Percentiles rank a stretch among this genome's conserved stretches.
phyloP scores from a whole-genome alignment of 1,284 basidiomycete species.

The Ustilago hordei region DNA sequence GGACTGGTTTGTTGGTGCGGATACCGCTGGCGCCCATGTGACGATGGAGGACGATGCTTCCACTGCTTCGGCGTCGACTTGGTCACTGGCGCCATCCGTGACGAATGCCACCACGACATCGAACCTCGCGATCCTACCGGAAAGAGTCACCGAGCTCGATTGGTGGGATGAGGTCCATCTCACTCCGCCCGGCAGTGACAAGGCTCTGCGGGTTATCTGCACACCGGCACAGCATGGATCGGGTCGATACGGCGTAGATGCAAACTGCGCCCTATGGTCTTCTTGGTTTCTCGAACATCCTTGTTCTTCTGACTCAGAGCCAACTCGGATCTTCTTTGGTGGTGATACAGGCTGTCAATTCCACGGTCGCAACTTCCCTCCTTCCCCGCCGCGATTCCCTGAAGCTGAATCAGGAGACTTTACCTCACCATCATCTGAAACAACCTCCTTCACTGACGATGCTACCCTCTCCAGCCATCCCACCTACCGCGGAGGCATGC shows the following conservation, averaged over 20 bases:
- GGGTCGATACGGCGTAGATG: conserved; percentile 57
- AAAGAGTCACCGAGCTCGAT: conserved; percentile 60
- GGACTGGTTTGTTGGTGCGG: conserved; percentile 53
- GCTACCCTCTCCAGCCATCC: conserved; percentile 6
- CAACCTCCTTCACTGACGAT: conserved; percentile 10
- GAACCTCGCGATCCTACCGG: conserved; percentile 41
- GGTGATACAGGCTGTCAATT: conserved; percentile 67
- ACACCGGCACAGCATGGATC: conserved; percentile 68
- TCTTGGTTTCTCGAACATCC: conserved; percentile 60
- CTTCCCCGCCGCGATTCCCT: conserved; percentile 20
- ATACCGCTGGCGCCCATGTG: not conserved
- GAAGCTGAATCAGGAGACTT: conserved; percentile 11
- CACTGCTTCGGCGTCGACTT: conserved; percentile 12
- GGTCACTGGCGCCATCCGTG: conserved; percentile 21
- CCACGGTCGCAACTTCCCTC: conserved; percentile 46
- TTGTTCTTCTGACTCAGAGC: not conserved
- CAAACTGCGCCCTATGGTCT: conserved; percentile 58
- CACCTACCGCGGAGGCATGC: conserved; percentile 31
- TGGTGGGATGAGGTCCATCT: conserved; percentile 65
- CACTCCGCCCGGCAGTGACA: conserved; percentile 1
- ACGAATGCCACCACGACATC: conserved; percentile 30
- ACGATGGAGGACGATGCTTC: conserved; percentile 5
- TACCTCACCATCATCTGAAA: conserved; percentile 6
- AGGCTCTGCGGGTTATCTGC: conserved; percentile 43
- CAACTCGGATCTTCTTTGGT: conserved; percentile 57